A percentile compares a stretch with the other conserved stretches of the same genome.
Conservation (phyloP, 2,329 filamentous ascomycete species). For the Talaromyces marneffei region DNA sequence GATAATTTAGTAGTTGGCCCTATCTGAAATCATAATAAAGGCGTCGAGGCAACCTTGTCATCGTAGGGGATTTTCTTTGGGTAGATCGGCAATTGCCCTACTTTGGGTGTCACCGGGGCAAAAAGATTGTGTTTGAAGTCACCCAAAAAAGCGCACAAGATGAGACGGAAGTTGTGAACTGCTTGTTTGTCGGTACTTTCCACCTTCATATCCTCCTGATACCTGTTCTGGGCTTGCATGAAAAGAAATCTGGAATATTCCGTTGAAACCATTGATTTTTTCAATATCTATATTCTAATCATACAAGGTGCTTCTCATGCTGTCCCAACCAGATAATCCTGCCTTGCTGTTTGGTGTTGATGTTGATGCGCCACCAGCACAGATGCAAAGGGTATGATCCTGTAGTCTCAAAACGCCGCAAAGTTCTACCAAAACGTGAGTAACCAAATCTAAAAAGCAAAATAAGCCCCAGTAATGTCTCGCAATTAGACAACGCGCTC, state of each 20-base stretch:
- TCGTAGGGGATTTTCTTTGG: not conserved
- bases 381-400: not conserved
- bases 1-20: not conserved
- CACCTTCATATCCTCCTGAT: not conserved
- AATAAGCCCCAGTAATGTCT: not conserved
- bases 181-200: not conserved
- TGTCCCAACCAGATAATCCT: not conserved
- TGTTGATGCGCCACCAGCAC: not conserved
- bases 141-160: not conserved
- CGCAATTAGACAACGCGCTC: conserved; percentile 4
- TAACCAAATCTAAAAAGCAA: not conserved
- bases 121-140: not conserved
- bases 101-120: not conserved
- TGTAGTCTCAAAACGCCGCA: not conserved
- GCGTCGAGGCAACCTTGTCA: not conserved
- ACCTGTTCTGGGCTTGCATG: not conserved
- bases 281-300: not conserved
- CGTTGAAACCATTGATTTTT: not conserved
- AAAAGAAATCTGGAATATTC: not conserved
- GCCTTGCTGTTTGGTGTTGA: not conserved
- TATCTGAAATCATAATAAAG: not conserved
- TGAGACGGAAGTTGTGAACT: not conserved
- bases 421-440: not conserved
- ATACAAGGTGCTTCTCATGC: not conserved
- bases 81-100: not conserved